These are phyloP conservation scores for Phialophora verrucosa DNA, from an alignment of 2,329 filamentous ascomycete genomes.

Conservation along the genomic window DNA sequence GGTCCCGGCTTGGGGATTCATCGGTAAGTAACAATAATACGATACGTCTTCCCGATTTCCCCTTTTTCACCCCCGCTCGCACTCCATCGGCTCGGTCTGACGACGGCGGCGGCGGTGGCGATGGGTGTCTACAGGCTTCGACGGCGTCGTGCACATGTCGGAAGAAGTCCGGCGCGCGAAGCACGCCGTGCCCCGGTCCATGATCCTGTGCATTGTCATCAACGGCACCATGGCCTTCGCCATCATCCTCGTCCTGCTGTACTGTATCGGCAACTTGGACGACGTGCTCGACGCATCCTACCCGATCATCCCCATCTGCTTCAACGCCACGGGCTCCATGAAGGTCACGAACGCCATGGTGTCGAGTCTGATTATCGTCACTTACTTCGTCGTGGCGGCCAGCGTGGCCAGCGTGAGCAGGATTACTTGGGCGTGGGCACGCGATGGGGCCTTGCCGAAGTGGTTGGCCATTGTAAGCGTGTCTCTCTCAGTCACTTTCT, in stretches of 20 bases:
- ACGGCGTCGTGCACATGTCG: constrained; percentile 55
- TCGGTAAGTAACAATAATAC: constrained; percentile 39
- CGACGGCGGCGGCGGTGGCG: no score
- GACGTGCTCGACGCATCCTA: constrained; percentile 44
- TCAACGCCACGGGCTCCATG: constrained; percentile 50
- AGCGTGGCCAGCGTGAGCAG: constrained; percentile 56
- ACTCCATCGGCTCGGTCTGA: no score
- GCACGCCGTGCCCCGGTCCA: constrained; percentile 53
- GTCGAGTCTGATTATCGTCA: constrained; percentile 47
- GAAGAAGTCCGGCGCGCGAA: constrained; percentile 54
- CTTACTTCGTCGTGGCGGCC: constrained; percentile 50
- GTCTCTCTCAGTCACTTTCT: background rate
- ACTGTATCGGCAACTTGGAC: constrained; percentile 52
- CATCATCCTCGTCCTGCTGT: constrained; percentile 52
- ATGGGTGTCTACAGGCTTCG: constrained; percentile 47
- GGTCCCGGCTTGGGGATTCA: constrained; percentile 44
- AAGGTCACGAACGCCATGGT: constrained; percentile 51
- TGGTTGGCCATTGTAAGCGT: constrained; percentile 43
- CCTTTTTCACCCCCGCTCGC: no score
- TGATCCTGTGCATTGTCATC: constrained; percentile 52
- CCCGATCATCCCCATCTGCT: constrained; percentile 53
- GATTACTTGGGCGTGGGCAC: constrained; percentile 57
- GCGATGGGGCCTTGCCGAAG: constrained; percentile 54
- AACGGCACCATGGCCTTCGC: constrained; percentile 51
- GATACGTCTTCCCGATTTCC: background rate